phyloP scores from a whole-genome alignment of 352 stramenopile species.

The Peronospora belbahrii region DNA sequence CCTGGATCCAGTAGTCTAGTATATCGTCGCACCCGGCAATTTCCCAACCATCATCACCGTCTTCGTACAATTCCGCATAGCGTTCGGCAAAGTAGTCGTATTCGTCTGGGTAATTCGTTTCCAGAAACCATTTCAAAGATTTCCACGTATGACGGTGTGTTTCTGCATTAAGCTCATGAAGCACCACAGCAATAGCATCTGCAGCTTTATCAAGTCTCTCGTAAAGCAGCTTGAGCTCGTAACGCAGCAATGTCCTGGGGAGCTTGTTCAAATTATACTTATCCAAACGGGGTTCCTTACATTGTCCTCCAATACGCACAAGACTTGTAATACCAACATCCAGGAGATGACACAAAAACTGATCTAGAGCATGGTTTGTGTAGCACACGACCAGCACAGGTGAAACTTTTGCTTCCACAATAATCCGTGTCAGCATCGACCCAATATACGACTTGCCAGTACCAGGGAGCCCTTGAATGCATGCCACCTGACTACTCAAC shows the following conservation, averaged over 20 bases:
- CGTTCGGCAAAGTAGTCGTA: slow-evolving; percentile 28
- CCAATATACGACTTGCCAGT: slow-evolving; percentile 85
- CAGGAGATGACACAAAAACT: slow-evolving; percentile 83
- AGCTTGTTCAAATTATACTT: slow-evolving; percentile 32
- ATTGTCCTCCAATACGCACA: slow-evolving; percentile 69
- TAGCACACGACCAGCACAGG: slow-evolving; percentile 84
- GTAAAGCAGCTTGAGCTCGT: slow-evolving; percentile 29
- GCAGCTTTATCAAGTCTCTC: slow-evolving; percentile 25
- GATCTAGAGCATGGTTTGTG: slow-evolving; percentile 87
- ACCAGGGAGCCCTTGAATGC: slow-evolving; percentile 77
- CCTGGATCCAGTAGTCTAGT: slow-evolving; percentile 36
- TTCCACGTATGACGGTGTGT: slow-evolving; percentile 23
- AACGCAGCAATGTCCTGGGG: slow-evolving; percentile 14
- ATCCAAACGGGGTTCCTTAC: slow-evolving; percentile 46
- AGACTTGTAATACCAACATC: slow-evolving; percentile 39
- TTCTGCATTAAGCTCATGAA: slow-evolving; percentile 7
- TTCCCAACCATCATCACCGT: slow-evolving; percentile 25
- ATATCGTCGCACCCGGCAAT: slow-evolving; percentile 28
- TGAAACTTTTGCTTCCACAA: slow-evolving; percentile 35
- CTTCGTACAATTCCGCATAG: slow-evolving; percentile 15
- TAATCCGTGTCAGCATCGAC: slow-evolving; percentile 56
- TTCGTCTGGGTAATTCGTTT: slow-evolving; percentile 20
- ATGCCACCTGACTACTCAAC: slow-evolving; percentile 56
- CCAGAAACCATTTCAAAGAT: slow-evolving; percentile 26
- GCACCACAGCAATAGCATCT: slow-evolving; percentile 8